Percentiles rank a stretch among this genome's conserved stretches.
These are phyloP conservation scores for Juglanconis oblonga DNA, from an alignment of 2,329 filamentous ascomycete genomes.

Conservation along the genomic window DNA sequence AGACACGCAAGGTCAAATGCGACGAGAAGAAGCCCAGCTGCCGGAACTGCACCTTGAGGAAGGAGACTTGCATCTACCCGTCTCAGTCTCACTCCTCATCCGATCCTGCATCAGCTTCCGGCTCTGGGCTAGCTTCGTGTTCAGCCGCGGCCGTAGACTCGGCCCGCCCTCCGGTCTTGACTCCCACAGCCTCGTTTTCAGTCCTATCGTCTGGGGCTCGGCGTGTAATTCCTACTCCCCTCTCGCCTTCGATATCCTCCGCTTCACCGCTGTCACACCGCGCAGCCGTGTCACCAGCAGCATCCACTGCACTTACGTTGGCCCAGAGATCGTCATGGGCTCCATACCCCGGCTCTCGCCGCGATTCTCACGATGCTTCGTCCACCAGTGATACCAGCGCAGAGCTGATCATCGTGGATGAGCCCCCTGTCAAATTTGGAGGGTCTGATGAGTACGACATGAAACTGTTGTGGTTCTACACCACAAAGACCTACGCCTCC, in stretches of 20 bases:
- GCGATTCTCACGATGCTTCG: constrained; percentile 7
- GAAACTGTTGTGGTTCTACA: constrained; percentile 56
- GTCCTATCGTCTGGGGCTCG: background rate
- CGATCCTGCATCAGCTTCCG: background rate
- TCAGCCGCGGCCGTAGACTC: background rate
- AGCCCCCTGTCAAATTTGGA: constrained; percentile 35
- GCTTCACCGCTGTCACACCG: constrained; percentile 13
- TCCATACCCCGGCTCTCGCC: constrained; percentile 3
- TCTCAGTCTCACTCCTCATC: background rate
- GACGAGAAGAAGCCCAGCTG: constrained; percentile 50
- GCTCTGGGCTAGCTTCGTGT: background rate
- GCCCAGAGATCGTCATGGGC: background rate
- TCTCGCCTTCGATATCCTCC: constrained; percentile 1
- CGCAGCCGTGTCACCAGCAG: background rate
- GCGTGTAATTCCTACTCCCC: background rate
- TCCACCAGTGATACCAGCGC: constrained; percentile 20
- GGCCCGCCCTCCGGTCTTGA: background rate
- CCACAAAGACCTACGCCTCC: constrained; percentile 41
- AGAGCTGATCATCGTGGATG: constrained; percentile 28
- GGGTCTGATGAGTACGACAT: constrained; percentile 42
- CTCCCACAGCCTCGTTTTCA: background rate
- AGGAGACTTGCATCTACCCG: constrained; percentile 47
- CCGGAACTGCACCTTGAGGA: constrained; percentile 45
- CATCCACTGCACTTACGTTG: background rate
- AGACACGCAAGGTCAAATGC: constrained; percentile 54